These are phyloP conservation scores for Tolypocladium inflatum DNA, from an alignment of 2,329 filamentous ascomycete genomes.

Conservation along the genomic window DNA sequence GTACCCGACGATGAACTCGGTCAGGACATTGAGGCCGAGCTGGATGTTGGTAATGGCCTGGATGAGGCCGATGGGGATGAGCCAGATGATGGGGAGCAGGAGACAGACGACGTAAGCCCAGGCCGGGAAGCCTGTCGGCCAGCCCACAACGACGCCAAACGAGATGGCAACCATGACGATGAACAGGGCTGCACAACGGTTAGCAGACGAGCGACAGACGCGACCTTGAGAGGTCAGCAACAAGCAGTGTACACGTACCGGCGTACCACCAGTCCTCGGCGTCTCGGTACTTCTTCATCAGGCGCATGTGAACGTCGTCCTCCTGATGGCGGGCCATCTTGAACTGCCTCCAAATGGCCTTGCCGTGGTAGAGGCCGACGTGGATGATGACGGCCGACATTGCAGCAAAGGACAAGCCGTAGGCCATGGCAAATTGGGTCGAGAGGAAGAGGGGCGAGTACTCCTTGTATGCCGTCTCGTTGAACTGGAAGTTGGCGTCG, in stretches of 20 bases:
- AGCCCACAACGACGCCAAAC: slow-evolving; percentile 43
- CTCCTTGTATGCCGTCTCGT: slow-evolving; percentile 48
- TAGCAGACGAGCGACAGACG: background rate
- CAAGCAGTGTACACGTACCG: slow-evolving; percentile 32
- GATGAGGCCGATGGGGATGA: slow-evolving; percentile 51
- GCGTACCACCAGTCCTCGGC: slow-evolving; percentile 52
- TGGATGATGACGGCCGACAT: slow-evolving; percentile 52
- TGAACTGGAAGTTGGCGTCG: slow-evolving; percentile 43
- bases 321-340: slow-evolving; percentile 45
- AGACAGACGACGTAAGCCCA: slow-evolving; percentile 51
- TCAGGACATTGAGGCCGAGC: slow-evolving; percentile 60
- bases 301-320: slow-evolving; percentile 48
- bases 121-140: slow-evolving; percentile 47
- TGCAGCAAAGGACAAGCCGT: slow-evolving; percentile 60
- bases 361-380: slow-evolving; percentile 44
- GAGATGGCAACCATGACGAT: slow-evolving; percentile 43
- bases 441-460: slow-evolving; percentile 60
- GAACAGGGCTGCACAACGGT: slow-evolving; percentile 28
- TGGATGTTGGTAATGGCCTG: slow-evolving; percentile 54
- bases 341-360: slow-evolving; percentile 45
- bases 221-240: slow-evolving; percentile 7
- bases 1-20: slow-evolving; percentile 66
- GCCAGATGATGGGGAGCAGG: slow-evolving; percentile 46
- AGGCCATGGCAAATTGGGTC: slow-evolving; percentile 49
- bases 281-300: slow-evolving; percentile 53